Base-by-base conservation (phyloP, 2,329 filamentous ascomycete genomes). In the Didymosphaeria variabile region DNA sequence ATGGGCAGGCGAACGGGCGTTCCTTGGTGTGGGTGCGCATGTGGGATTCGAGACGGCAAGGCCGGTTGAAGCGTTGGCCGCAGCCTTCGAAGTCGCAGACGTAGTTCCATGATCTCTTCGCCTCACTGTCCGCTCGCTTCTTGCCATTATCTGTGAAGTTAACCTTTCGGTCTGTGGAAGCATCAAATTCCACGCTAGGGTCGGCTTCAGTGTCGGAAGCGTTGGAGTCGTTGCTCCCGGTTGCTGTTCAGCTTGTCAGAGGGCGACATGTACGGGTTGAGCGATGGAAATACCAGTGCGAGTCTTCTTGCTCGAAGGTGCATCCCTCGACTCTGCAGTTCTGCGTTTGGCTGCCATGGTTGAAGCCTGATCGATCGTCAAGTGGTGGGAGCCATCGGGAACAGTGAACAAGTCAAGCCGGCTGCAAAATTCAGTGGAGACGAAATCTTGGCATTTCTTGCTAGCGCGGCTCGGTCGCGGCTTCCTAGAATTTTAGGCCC, bases 1-100 rank as follows among this genome's bases (percentile, higher is more conserved):
- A 85, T 2, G 84, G 81, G 73, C 94, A 98, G 42, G 84, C 83
- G 77, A 91, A 96, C 0, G 93, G 89, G 1, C 94, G 88, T 68
- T 94, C 91, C 68, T 94, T 93, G 56, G 88, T 94, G 77, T 98
- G 94, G 1, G 91, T 93, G 65, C 93, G 87, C 26, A 94, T 80
- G 72, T 98, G 94, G 17, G 67, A 89, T 61, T 90, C 85, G 4
- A 97, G 84, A 31, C 92, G 88, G 36, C 91, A 91, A 0, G 93
- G 93, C 3, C 94, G 89, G 77, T 97, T 97, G 83, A 95, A 98
- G 7, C 90, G 88, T 80, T 96, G 96, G 60, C 82, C 80, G 75
- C 94, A 98, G 65, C 84, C 87, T 12, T 89, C 86, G 75, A 88
- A 90, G 0, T 90, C 88, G 79, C 94, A 97, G 57, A 83, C 81